These are phyloP conservation scores for Penstemon davidsonii DNA, from an alignment of 257 asterid genomes.

Conservation along the genomic window DNA sequence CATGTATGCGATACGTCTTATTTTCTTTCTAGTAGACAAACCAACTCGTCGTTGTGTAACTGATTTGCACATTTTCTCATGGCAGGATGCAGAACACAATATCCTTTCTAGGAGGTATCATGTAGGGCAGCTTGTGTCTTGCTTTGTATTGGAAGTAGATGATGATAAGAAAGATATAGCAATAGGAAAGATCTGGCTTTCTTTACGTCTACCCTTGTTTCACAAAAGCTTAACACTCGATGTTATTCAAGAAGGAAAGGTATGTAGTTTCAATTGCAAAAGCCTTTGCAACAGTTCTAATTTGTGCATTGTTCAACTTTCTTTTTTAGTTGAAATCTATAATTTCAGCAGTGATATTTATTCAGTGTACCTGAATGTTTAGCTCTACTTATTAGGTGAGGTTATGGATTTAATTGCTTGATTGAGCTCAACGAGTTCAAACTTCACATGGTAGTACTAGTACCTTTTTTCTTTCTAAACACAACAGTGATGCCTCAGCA, in stretches of 20 bases:
- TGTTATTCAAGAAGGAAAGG: slow-evolving; percentile 94
- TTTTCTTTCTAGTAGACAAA: background rate
- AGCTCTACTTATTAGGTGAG: too few relatives aligned
- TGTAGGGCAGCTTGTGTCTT: slow-evolving; percentile 84
- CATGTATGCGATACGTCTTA: background rate
- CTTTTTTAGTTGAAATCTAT: background rate
- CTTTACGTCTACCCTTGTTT: slow-evolving; percentile 70
- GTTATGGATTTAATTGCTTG: background rate
- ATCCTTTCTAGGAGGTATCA: slow-evolving; percentile 66
- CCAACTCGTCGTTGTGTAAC: background rate
- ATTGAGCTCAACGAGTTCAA: background rate
- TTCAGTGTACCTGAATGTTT: too few relatives aligned
- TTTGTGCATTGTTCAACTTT: slow-evolving; percentile 1
- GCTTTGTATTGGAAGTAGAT: slow-evolving; percentile 74
- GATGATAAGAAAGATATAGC: slow-evolving; percentile 79
- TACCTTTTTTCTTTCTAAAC: too few relatives aligned
- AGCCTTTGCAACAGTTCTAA: background rate
- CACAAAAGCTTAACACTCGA: slow-evolving; percentile 74
- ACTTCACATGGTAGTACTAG: too few relatives aligned
- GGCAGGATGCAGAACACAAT: slow-evolving; percentile 54
- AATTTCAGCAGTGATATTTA: too few relatives aligned
- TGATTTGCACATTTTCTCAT: slow-evolving; percentile 24
- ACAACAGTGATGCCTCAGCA: too few relatives aligned
- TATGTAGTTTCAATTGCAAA: slow-evolving; percentile 35
- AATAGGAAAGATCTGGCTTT: slow-evolving; percentile 89